These are phyloP conservation scores for Phytophthora rubi DNA, from an alignment of 352 stramenopile species.

Conservation along the genomic window DNA sequence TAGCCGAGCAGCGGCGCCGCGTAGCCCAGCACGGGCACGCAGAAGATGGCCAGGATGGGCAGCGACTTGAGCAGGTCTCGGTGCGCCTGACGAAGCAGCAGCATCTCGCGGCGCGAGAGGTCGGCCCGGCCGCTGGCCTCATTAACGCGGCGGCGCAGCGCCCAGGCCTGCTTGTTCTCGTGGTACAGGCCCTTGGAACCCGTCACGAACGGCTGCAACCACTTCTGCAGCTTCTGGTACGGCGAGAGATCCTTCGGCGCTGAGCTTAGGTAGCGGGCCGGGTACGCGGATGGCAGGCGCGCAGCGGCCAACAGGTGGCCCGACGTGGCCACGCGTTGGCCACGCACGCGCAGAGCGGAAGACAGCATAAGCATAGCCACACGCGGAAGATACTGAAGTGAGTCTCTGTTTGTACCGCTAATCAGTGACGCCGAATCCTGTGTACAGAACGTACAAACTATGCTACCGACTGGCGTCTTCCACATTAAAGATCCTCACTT, in stretches of 20 bases:
- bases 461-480: neutral
- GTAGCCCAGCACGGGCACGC: constrained; percentile 75
- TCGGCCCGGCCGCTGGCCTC: constrained; percentile 24
- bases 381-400: constrained; percentile 1
- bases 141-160: constrained; percentile 66
- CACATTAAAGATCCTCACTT: constrained; percentile 14
- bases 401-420: neutral
- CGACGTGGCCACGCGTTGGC: neutral
- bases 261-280: constrained; percentile 22
- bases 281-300: neutral
- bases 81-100: constrained; percentile 81
- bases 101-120: constrained; percentile 78
- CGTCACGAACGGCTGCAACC: constrained; percentile 80
- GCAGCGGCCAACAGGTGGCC: neutral
- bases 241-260: constrained; percentile 52
- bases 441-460: neutral
- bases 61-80: constrained; percentile 88
- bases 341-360: neutral
- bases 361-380: neutral
- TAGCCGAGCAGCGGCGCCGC: constrained; percentile 79
- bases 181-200: constrained; percentile 73
- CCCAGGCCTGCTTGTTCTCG: constrained; percentile 85
- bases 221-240: constrained; percentile 85
- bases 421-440: no score
- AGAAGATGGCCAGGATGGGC: constrained; percentile 77